Evolutionary conservation across 176 grass and related monocot species (phyloP).

Genomic region (Puccinellia tenuiflora): DNA sequence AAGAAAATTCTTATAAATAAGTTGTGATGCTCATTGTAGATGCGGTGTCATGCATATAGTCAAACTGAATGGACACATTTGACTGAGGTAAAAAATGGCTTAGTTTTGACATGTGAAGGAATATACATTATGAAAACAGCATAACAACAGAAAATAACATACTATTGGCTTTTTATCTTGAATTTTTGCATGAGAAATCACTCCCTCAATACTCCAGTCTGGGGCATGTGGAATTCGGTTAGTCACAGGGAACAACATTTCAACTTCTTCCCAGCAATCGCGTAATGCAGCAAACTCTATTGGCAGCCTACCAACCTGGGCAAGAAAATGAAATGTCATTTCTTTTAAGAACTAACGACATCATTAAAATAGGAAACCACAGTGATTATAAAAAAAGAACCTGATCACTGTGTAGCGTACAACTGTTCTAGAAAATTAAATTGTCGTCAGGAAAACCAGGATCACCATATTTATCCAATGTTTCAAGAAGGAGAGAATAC

Average conservation of each 20-base stretch:
- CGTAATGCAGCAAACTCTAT: conserved; percentile 24
- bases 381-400: not conserved
- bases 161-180: conserved; percentile 29
- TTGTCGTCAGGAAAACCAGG: not conserved
- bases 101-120: not conserved
- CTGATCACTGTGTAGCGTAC: not conserved
- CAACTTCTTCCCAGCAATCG: conserved; percentile 32
- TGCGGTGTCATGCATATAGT: not conserved
- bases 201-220: conserved; percentile 38
- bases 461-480: not conserved
- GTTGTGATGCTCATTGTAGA: not conserved
- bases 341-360: not conserved
- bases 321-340: not conserved
- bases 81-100: not conserved
- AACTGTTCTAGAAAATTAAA: not conserved
- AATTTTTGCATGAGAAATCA: conserved; percentile 34
- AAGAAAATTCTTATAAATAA: not conserved
- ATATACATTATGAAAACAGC: not conserved
- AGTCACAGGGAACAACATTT: conserved; percentile 42
- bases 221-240: conserved; percentile 19
- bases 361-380: not conserved
- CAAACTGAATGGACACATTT: not conserved
- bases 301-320: conserved; percentile 27
- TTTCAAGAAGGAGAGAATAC: not conserved
- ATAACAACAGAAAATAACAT: not conserved